Conservation (phyloP, 257 asterid species). For the Forsythia suspensa region DNA sequence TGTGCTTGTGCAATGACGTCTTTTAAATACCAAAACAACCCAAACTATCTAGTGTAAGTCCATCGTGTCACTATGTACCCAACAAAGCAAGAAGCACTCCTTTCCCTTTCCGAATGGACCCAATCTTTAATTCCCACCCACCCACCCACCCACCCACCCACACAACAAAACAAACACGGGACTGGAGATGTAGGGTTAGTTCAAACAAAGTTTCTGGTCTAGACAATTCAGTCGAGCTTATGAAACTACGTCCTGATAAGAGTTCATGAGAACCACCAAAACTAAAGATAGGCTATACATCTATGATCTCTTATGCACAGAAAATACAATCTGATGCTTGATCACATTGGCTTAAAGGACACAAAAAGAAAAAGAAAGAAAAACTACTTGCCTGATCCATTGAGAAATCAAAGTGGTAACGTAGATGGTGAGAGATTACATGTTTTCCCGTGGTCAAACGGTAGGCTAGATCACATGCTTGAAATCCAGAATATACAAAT, state of each 20-base stretch:
- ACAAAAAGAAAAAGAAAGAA: neutral
- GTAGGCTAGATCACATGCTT: constrained; percentile 57
- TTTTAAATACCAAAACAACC: neutral
- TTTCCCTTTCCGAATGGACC: no score
- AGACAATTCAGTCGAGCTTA: no score
- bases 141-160: no score
- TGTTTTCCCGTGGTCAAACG: constrained; percentile 62
- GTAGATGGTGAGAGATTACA: constrained; percentile 49
- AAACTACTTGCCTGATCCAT: constrained; percentile 78
- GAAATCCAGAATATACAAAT: constrained; percentile 68
- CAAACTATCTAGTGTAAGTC: neutral
- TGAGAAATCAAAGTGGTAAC: constrained; percentile 60
- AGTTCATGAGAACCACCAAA: no score
- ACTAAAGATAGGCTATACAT: no score
- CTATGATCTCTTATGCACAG: neutral
- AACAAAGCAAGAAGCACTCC: no score
- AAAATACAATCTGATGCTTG: neutral
- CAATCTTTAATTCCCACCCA: no score
- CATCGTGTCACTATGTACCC: neutral
- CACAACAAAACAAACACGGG: no score
- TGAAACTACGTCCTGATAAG: no score
- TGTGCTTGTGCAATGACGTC: neutral
- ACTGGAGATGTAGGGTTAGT: no score
- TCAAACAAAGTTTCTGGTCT: no score
- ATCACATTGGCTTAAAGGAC: neutral